Percentiles rank a stretch among this genome's conserved stretches.
These are phyloP conservation scores for Danielia oregonensis DNA, from an alignment of 805 yeast species.

Conservation along the genomic window DNA sequence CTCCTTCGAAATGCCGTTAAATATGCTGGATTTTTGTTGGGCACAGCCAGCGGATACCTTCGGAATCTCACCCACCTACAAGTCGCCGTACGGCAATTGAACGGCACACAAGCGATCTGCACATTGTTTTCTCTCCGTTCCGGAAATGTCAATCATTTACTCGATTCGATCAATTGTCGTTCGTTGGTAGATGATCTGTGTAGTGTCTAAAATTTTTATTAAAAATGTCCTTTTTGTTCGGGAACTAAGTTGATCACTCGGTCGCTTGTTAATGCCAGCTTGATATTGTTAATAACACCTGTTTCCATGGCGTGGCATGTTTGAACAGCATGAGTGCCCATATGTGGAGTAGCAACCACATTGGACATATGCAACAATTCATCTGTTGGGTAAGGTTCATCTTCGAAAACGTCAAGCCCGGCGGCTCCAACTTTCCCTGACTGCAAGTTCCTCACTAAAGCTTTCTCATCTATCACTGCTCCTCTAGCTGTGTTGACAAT, in stretches of 20 bases:
- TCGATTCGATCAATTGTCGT: no score
- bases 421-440: constrained; percentile 1
- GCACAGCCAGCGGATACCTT: no score
- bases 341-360: constrained; percentile 1
- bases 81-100: no score
- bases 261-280: background rate
- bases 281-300: background rate
- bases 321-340: constrained; percentile 2
- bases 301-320: background rate
- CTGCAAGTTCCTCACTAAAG: background rate
- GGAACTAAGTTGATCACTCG: background rate
- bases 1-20: no score
- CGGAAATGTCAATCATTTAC: no score
- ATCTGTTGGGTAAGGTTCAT: background rate
- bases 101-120: no score
- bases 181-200: no score
- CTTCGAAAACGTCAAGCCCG: constrained; percentile 1
- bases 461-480: constrained; percentile 1
- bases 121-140: no score
- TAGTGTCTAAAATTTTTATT: no score
- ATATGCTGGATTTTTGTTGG: no score
- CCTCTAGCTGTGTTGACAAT: constrained; percentile 17
- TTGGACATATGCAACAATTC: background rate
- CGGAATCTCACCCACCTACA: no score
- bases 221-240: background rate